Conservation (phyloP, 305 asterid species). For the Striga hermonthica region DNA sequence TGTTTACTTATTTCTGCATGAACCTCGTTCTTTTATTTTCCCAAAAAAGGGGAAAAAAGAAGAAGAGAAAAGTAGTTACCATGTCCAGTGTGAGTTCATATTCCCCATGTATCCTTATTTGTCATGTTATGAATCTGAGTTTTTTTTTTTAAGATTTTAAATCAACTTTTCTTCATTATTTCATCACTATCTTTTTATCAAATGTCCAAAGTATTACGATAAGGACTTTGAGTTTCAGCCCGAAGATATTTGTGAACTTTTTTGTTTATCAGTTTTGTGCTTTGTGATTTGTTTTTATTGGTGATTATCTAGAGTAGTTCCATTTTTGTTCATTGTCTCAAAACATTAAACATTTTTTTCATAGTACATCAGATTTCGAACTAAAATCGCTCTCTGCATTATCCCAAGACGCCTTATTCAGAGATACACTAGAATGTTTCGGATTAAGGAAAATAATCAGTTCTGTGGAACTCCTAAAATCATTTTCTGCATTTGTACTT, state of each 20-base stretch:
- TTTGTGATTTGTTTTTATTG: not conserved
- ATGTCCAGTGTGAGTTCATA: not conserved
- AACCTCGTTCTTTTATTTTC: constrained; percentile 6
- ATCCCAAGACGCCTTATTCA: not conserved
- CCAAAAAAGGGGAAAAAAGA: no score
- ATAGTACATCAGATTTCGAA: not conserved
- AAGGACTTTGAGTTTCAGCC: not conserved
- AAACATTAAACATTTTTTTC: not conserved
- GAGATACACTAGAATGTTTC: not conserved
- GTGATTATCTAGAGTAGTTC: not conserved
- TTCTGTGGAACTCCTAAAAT: not conserved
- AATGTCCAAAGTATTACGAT: constrained; percentile 13
- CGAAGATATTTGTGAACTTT: not conserved
- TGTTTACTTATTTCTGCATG: constrained; percentile 5
- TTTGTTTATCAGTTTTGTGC: not conserved
- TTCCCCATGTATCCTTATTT: constrained; percentile 10
- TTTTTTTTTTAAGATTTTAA: constrained; percentile 18
- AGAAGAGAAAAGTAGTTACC: constrained; percentile 3
- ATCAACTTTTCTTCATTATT: constrained; percentile 17
- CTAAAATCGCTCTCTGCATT: not conserved
- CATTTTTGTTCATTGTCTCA: not conserved
- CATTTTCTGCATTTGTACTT: not conserved
- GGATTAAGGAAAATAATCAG: not conserved
- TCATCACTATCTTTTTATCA: constrained; percentile 13
- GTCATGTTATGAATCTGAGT: not conserved